phyloP scores from a whole-genome alignment of 768 basidiomycete genomes.

The Sporobolomyces phaffii region DNA sequence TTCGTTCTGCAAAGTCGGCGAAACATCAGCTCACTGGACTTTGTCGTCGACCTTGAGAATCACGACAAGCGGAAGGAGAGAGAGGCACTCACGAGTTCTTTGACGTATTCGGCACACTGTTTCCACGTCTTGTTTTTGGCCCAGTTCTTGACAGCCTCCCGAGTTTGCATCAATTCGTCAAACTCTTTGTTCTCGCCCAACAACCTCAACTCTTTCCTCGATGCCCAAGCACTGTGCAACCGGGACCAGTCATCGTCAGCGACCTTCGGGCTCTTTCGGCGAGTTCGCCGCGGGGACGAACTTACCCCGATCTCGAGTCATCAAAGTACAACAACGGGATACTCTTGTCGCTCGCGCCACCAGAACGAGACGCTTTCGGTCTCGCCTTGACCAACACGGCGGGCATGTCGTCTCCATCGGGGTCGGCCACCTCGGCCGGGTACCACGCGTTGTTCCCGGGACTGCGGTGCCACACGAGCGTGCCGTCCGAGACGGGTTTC shows the following conservation, averaged over 20 bases:
- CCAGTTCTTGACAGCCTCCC: neutral
- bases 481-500: neutral
- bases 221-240: conserved; percentile 9
- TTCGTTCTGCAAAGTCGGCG: too few species aligned
- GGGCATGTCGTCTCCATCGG: conserved; percentile 33
- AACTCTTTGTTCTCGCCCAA: conserved; percentile 24
- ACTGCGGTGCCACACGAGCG: neutral
- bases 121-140: neutral
- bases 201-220: neutral
- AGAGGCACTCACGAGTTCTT: neutral
- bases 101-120: neutral
- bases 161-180: conserved; percentile 5
- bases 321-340: conserved; percentile 19
- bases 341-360: neutral
- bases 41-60: too few species aligned
- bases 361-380: neutral
- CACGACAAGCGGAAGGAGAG: too few species aligned
- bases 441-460: neutral
- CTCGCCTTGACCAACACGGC: neutral
- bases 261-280: too few species aligned
- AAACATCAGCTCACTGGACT: too few species aligned
- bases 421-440: conserved; percentile 3
- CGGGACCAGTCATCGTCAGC: neutral
- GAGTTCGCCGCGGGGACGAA: neutral
- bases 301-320: neutral